Base-by-base conservation (phyloP, 2,329 filamentous ascomycete genomes). In the Pestalotiopsis sp. region DNA sequence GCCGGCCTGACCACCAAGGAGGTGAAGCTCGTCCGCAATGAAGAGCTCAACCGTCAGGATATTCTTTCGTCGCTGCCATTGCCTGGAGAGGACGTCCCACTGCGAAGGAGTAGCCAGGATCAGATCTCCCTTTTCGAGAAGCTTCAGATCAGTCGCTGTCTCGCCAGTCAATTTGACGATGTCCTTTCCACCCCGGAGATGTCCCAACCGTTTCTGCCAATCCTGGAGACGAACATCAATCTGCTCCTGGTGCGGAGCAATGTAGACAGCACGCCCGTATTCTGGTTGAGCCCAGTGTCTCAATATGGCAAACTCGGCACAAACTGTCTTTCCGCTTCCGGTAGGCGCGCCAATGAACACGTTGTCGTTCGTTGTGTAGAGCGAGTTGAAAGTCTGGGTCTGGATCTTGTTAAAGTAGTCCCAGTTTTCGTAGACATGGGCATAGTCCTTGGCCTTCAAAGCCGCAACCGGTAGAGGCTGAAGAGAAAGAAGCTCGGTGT, bases 11-110 rank as follows among this genome's bases (percentile, higher is more conserved):
- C 94, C 95, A 69, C 95, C 96, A 38, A 99, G 86, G 84, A 98
- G 91, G 78, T 99, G 96, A 67, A 99, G 85, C 78, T 98, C 95
- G 79, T 99, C 97, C 0, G 95, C 95, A 73, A 99, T 95, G 78
- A 99, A 94, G 0, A 99, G 85, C 74, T 94, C 90, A 23, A 98
- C 92, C 3, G 90, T 92, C 77, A 98, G 94, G 0, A 99, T 91
- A 74, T 97, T 97, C 88, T 97, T 98, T 68, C 96, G 91, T 68
- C 95, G 90, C 82, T 97, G 95, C 96, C 97, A 99, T 79, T 97
- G 94, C 45, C 97, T 90, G 17, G 96, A 98, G 64, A 99, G 83
- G 36, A 97, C 93, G 81, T 99, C 96, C 97, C 96, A 99, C 76
- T 99, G 96, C 2, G 90, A 86, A 7, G 96, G 96, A 0, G 97